Evolutionary conservation across 2,329 filamentous ascomycete species (phyloP).

Genomic region (Rachicladosporium sp.): DNA sequence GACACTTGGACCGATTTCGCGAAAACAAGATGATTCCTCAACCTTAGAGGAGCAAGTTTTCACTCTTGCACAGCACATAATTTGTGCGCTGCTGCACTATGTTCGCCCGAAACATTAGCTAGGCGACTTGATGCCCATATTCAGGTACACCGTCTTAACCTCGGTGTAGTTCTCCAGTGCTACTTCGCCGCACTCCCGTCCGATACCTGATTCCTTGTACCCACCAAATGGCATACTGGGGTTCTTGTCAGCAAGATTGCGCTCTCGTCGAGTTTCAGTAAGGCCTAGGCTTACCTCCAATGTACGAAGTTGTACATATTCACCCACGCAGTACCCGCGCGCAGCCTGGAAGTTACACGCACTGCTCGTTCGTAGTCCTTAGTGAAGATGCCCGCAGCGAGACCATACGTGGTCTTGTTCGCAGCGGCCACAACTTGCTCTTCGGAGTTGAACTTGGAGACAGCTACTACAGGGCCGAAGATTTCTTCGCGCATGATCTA

Average conservation of each 20-base stretch:
- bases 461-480: slow-evolving; percentile 31
- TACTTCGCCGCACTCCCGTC: slow-evolving; percentile 21
- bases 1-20: too few species aligned
- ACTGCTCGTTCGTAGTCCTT: slow-evolving; percentile 28
- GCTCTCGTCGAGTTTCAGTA: background rate
- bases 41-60: too few species aligned
- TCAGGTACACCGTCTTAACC: slow-evolving; percentile 11
- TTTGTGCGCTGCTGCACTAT: too few species aligned
- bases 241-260: background rate
- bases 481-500: slow-evolving; percentile 25
- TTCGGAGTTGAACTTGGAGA: slow-evolving; percentile 28
- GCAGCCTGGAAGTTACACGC: slow-evolving; percentile 28
- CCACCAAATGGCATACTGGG: slow-evolving; percentile 22
- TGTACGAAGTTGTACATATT: slow-evolving; percentile 30
- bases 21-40: too few species aligned
- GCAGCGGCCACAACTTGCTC: slow-evolving; percentile 28
- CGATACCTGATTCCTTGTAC: slow-evolving; percentile 25
- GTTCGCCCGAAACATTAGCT: too few species aligned
- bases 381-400: slow-evolving; percentile 32
- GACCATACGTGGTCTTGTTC: slow-evolving; percentile 30
- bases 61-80: too few species aligned
- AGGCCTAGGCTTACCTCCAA: slow-evolving; percentile 18
- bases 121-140: slow-evolving; percentile 6
- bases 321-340: slow-evolving; percentile 34
- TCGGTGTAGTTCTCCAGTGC: slow-evolving; percentile 10